A percentile compares a stretch with the other conserved stretches of the same genome.
phyloP scores from a whole-genome alignment of 2,329 filamentous ascomycete genomes.

The Davidsoniella neocaledoniae region DNA sequence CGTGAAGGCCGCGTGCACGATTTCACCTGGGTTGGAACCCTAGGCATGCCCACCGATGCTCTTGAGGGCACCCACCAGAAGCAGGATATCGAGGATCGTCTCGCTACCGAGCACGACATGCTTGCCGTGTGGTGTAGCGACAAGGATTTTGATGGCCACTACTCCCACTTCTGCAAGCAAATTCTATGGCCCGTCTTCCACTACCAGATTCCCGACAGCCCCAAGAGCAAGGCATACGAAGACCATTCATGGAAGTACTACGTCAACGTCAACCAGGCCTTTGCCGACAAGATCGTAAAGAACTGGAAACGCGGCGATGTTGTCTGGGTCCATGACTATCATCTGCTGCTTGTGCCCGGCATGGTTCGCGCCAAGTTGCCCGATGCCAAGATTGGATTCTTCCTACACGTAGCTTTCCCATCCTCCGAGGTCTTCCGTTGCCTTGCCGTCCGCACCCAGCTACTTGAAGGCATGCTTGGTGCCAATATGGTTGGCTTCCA shows the following conservation, averaged over 20 bases:
- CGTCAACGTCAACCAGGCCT: slow-evolving; percentile 78
- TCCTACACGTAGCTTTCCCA: slow-evolving; percentile 86
- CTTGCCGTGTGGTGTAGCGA: slow-evolving; percentile 75
- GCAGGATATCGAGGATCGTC: slow-evolving; percentile 63
- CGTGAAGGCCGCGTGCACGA: slow-evolving; percentile 54
- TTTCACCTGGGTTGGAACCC: slow-evolving; percentile 77
- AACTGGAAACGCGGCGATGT: slow-evolving; percentile 89
- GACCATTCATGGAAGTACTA: slow-evolving; percentile 96
- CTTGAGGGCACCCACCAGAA: slow-evolving; percentile 58
- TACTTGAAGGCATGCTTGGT: slow-evolving; percentile 83
- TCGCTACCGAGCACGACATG: slow-evolving; percentile 69
- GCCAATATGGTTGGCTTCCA: slow-evolving; percentile 90
- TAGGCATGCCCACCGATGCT: slow-evolving; percentile 87
- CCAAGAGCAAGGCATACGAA: slow-evolving; percentile 94
- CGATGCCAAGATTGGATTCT: slow-evolving; percentile 90
- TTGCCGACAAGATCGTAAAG: slow-evolving; percentile 76
- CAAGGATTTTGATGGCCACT: slow-evolving; percentile 87
- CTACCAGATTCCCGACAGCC: slow-evolving; percentile 94
- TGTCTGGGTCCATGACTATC: slow-evolving; percentile 94
- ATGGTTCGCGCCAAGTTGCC: slow-evolving; percentile 85
- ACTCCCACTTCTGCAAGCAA: slow-evolving; percentile 92
- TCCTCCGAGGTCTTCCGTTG: slow-evolving; percentile 94
- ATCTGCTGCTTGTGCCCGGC: slow-evolving; percentile 69
- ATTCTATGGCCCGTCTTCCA: slow-evolving; percentile 97
- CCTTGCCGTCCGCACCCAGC: slow-evolving; percentile 67